phyloP scores from a whole-genome alignment of 805 yeast species.

The Pichia phayaonensis region DNA sequence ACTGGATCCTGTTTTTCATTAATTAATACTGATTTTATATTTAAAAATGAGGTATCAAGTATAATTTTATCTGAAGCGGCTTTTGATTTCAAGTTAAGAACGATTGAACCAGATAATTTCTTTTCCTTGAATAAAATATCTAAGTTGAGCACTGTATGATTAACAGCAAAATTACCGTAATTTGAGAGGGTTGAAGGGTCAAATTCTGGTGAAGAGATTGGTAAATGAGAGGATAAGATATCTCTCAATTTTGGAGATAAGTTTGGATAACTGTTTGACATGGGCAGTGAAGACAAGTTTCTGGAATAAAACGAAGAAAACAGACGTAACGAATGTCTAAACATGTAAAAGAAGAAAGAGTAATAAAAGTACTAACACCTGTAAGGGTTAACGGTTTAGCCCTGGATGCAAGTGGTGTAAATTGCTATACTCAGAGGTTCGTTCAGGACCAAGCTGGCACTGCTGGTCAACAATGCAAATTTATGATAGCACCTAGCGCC shows the following conservation, averaged over 20 bases:
- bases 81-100: slow-evolving; percentile 34
- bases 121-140: slow-evolving; percentile 48
- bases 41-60: slow-evolving; percentile 64
- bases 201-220: slow-evolving; percentile 39
- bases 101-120: slow-evolving; percentile 48
- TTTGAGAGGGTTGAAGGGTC: slow-evolving; percentile 81
- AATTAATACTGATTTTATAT: slow-evolving; percentile 37
- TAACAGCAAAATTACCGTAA: slow-evolving; percentile 46
- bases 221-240: slow-evolving; percentile 27
- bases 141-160: slow-evolving; percentile 44
- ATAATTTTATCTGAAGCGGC: slow-evolving; percentile 32
- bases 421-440: no score
- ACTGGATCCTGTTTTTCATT: slow-evolving; percentile 26
- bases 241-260: slow-evolving; percentile 19
- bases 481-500: background rate
- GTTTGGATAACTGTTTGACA: slow-evolving; percentile 19
- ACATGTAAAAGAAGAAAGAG: background rate
- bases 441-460: no score
- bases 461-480: background rate
- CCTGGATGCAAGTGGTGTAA: no score
- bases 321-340: background rate
- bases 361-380: background rate
- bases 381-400: no score
- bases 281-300: background rate
- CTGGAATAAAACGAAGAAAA: background rate